Evolutionary conservation across 2,329 filamentous ascomycete genomes (phyloP).

Genomic region (Fusarium pseudonygamai): DNA sequence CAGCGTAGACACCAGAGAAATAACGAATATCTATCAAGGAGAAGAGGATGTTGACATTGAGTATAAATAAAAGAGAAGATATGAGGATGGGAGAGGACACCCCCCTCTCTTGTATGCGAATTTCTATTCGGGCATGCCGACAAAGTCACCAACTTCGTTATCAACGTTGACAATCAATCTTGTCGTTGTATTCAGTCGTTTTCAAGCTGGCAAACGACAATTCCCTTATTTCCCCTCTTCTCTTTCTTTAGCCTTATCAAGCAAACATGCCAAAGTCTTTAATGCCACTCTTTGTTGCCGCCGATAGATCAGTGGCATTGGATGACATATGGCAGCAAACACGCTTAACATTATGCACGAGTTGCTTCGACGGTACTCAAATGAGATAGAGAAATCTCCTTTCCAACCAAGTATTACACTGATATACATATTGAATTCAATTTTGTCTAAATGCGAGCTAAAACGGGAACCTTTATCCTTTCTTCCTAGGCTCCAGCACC

Average conservation of each 20-base stretch:
- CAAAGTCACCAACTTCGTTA: not conserved
- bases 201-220: conserved; percentile 6
- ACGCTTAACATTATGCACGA: not conserved
- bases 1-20: not conserved
- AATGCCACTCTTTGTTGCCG: conserved; percentile 7
- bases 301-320: not conserved
- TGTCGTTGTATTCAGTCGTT: not conserved
- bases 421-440: conserved; percentile 51
- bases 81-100: not conserved
- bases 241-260: not conserved
- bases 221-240: not conserved
- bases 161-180: not conserved
- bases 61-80: not conserved
- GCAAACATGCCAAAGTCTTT: conserved; percentile 5
- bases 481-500: conserved; percentile 20
- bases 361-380: not conserved
- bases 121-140: not conserved
- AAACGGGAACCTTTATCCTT: conserved; percentile 33
- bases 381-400: conserved; percentile 19
- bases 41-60: not conserved
- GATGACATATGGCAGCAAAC: conserved; percentile 7
- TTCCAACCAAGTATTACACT: conserved; percentile 46
- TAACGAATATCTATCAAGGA: not conserved
- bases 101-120: not conserved
- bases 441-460: conserved; percentile 48